Evolutionary conservation across 2,329 filamentous ascomycete species (phyloP).

Genomic region (Clonostachys sp.): DNA sequence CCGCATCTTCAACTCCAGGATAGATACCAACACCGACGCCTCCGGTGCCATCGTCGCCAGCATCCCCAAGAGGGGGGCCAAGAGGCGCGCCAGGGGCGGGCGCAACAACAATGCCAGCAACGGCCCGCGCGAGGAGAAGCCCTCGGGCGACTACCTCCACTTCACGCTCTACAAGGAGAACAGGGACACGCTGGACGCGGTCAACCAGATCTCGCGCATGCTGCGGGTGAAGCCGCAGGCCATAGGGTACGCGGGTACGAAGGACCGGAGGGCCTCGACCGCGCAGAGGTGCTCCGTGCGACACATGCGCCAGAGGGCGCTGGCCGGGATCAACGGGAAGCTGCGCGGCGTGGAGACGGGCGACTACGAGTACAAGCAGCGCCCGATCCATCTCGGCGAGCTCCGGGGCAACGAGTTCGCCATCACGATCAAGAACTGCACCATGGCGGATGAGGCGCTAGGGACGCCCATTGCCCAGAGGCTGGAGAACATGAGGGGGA

Average conservation of each 20-base stretch:
- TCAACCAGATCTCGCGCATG: slow-evolving; percentile 70
- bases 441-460: slow-evolving; percentile 41
- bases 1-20: slow-evolving; percentile 70
- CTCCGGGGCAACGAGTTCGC: slow-evolving; percentile 87
- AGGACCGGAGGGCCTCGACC: slow-evolving; percentile 83
- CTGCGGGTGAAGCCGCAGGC: slow-evolving; percentile 70
- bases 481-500: slow-evolving; percentile 19
- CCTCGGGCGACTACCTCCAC: slow-evolving; percentile 72
- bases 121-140: slow-evolving; percentile 20
- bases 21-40: slow-evolving; percentile 67
- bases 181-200: slow-evolving; percentile 90
- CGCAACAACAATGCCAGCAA: slow-evolving; percentile 2
- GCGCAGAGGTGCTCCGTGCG: slow-evolving; percentile 72
- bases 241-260: slow-evolving; percentile 78
- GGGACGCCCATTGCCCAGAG: slow-evolving; percentile 13
- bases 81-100: slow-evolving; percentile 17
- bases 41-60: slow-evolving; percentile 60
- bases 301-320: slow-evolving; percentile 45
- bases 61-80: slow-evolving; percentile 43
- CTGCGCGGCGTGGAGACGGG: slow-evolving; percentile 64
- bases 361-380: slow-evolving; percentile 72
- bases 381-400: slow-evolving; percentile 76
- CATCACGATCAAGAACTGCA: slow-evolving; percentile 84
- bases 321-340: slow-evolving; percentile 62
- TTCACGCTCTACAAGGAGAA: slow-evolving; percentile 96